Base-by-base conservation (phyloP, 106 monocot genomes). In the Acorus calamus region DNA sequence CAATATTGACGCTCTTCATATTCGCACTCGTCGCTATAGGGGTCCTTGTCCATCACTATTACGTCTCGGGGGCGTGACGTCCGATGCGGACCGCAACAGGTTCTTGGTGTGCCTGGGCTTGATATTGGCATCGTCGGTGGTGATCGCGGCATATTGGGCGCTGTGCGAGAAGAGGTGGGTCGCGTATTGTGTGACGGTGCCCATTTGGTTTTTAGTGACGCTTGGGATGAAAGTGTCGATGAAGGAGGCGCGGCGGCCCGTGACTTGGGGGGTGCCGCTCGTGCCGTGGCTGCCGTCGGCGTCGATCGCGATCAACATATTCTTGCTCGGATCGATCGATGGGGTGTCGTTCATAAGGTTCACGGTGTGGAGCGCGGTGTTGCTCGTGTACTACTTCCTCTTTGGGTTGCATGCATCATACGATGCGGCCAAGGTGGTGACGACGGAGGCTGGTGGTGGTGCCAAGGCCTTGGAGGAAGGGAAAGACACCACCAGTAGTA, bases 211-310 rank as follows among this genome's bases (percentile, higher is more conserved):
- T 49, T 10, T 68, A n/a, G 49, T 80, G 9, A 90, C 90, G 58
- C 0, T 70, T 47, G 63, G 65, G 5, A 57, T 90, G 44, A 48
- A 59, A 65, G 2, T n/a, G 43, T 55, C 62, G 4, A 80, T 90
- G 72, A 83, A 83, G 9, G 47, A 64, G 80, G 90, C 86, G 42
- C 76, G 89, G 60, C 7, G 3, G 44, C 85, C 89, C 7, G 80
- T 64, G 75, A 28, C 73, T 4, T 83, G 85, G 89, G 89, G 89
- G 1, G 89, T 86, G 66, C 85, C 89, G 8, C 9, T 86, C 66
- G 89, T 90, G 68, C 90, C 90, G 50, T 90, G 90, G 90, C 65
- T 90, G 50, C 90, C 90, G 64, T 86, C 90, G 13, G 55, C 56
- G 45, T 90, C 90, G 8, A 86, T 90, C 46, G 68, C 66, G 11